Conservation (phyloP, 1,284 basidiomycete genomes). For the Sphaerobolus stellatus region DNA sequence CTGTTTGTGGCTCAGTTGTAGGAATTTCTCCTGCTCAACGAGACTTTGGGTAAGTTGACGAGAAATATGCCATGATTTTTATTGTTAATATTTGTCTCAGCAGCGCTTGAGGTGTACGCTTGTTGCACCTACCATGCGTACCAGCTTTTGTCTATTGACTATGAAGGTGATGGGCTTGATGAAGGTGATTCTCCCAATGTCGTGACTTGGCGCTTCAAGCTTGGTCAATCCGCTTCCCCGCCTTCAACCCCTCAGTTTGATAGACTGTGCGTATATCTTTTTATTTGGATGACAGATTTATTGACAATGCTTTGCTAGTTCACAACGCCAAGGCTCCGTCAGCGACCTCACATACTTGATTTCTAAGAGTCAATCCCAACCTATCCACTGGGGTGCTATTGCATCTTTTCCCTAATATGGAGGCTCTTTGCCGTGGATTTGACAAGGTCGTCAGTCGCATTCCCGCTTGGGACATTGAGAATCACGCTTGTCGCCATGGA, state of each 20-base stretch:
- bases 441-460: slow-evolving; percentile 66
- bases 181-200: slow-evolving; percentile 79
- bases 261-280: slow-evolving; percentile 49
- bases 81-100: no score
- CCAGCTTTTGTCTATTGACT: slow-evolving; percentile 88
- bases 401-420: slow-evolving; percentile 83
- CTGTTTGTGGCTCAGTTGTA: no score
- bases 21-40: no score
- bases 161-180: slow-evolving; percentile 80
- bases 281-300: no score
- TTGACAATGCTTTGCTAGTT: no score
- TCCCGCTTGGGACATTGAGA: slow-evolving; percentile 67
- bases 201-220: slow-evolving; percentile 92
- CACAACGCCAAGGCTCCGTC: slow-evolving; percentile 76
- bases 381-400: slow-evolving; percentile 84
- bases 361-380: slow-evolving; percentile 78
- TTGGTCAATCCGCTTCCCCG: slow-evolving; percentile 81
- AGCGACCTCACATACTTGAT: slow-evolving; percentile 93
- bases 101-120: slow-evolving; percentile 95
- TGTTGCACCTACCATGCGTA: slow-evolving; percentile 96
- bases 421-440: slow-evolving; percentile 73
- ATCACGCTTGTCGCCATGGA: slow-evolving; percentile 76
- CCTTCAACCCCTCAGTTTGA: slow-evolving; percentile 80
- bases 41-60: no score
- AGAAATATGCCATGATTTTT: no score